Base-by-base conservation (phyloP, 805 yeast species). In the Monosporozyma yasuniensis region DNA sequence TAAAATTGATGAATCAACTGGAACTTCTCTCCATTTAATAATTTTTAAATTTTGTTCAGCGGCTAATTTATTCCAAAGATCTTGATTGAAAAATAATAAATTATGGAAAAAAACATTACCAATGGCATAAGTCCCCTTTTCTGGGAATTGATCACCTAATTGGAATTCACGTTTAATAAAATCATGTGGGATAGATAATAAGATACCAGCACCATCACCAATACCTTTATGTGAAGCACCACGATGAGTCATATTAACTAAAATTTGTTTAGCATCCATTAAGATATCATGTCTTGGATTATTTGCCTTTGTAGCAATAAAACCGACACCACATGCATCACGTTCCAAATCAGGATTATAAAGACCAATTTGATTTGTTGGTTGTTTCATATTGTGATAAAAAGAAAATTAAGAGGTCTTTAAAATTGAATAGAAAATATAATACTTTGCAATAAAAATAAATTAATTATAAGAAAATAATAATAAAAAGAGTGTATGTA, bases 281-380 rank as follows among this genome's bases (percentile, higher is more conserved):
- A 91, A 89, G 59, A 91, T 88, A 65, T 90, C 89, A 73, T 93
- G 99, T 48, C 95, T 83, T 25, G 81, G 78, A 28, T 75, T 65
- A 50, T 97, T 97, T 68, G 89, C 87, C 72, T 90, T 84, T 72
- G 91, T 87, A 67, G 97, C 87, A 44, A 96, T 87, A 70, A 91
- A 91, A 54, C 99, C 99, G 47, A 93, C 98, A 73, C 99, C 99
- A 77, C 99, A 91, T 46, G 97, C 96, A 64, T 91, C 99, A 63
- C 88, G 87, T 68, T 91, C 99, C 60, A 75, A 79, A 51, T 86
- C 93, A 10, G 98, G 99, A 67, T 93, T 87, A 70, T 91, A 91
- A 48, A 91, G 80, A 35, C 96, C 98, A 70, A 84, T 57, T 81
- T 81, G 43, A 79, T 77, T 18, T 27, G 18, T 23, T 9, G 44